Conservation (phyloP, 768 basidiomycete genomes). For the Peribolospora kevripleyi region DNA sequence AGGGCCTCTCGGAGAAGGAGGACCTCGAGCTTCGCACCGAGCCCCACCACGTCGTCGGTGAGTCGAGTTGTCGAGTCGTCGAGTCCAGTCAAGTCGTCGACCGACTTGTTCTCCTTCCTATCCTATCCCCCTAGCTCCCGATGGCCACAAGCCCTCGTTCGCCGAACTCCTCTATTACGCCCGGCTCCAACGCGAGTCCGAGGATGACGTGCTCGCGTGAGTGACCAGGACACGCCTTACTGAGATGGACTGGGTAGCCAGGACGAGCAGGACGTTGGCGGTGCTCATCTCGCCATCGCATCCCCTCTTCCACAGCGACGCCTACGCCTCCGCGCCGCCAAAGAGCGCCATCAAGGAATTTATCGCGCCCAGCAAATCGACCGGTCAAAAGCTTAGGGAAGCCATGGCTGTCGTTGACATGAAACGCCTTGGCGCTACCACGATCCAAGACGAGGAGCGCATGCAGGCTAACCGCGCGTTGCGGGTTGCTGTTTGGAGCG, state of each 20-base stretch:
- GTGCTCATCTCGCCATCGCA: background rate
- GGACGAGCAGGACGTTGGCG: background rate
- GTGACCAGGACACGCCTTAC: too few relatives aligned
- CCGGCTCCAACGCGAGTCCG: background rate
- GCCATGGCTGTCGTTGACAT: too few relatives aligned
- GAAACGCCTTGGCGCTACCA: too few relatives aligned
- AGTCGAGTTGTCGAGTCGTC: too few relatives aligned
- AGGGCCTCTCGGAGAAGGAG: background rate
- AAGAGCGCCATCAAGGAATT: conserved; percentile 1
- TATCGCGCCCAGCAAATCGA: too few relatives aligned
- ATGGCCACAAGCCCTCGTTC: background rate
- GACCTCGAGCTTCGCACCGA: background rate
- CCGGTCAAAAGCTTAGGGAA: too few relatives aligned
- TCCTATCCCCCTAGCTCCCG: background rate
- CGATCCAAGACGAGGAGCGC: too few relatives aligned
- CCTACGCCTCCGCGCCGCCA: background rate
- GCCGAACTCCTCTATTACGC: conserved; percentile 6
- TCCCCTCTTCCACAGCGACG: background rate
- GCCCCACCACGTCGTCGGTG: background rate
- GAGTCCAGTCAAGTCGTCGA: too few relatives aligned
- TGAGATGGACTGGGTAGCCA: too few relatives aligned
- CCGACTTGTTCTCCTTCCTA: too few relatives aligned
- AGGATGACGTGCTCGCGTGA: too few relatives aligned
- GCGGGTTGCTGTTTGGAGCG: conserved; percentile 2
- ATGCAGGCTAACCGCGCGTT: conserved; percentile 6